Percentiles rank a stretch among this genome's conserved stretches.
Conservation (phyloP, 768 basidiomycete species). For the Filobasidium wieringae region DNA sequence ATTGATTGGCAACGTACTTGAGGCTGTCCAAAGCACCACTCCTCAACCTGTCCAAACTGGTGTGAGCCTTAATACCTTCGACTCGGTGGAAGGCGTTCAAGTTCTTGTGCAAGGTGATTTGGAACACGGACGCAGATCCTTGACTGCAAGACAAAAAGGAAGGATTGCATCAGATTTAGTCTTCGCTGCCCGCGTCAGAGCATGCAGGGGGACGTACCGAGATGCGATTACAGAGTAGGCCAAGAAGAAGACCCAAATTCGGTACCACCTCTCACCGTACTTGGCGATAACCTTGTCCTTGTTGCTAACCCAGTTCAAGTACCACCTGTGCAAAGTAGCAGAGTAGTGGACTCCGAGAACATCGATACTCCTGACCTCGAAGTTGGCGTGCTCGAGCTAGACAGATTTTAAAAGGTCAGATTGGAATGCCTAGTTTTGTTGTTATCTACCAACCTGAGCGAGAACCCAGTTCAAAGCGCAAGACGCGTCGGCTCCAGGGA, state of each 20-base stretch:
- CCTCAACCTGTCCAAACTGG: neutral
- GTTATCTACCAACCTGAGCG: conserved; percentile 46
- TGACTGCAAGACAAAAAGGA: too few species aligned
- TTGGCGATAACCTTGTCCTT: conserved; percentile 74
- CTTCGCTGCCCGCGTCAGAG: too few species aligned
- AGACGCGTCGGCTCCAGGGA: conserved; percentile 95
- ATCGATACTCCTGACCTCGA: conserved; percentile 92
- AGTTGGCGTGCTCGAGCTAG: conserved; percentile 66
- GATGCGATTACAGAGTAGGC: conserved; percentile 79
- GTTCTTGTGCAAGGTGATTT: conserved; percentile 96
- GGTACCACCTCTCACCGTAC: conserved; percentile 88
- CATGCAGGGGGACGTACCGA: too few species aligned
- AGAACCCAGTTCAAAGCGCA: conserved; percentile 95
- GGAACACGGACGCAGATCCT: conserved; percentile 86
- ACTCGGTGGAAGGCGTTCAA: conserved; percentile 81
- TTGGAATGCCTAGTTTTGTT: neutral
- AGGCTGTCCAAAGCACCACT: neutral
- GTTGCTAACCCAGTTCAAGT: conserved; percentile 93
- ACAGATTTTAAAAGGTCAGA: conserved; percentile 1
- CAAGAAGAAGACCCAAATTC: conserved; percentile 94
- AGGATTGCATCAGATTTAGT: too few species aligned
- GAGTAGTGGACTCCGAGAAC: conserved; percentile 97
- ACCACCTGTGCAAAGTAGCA: conserved; percentile 70
- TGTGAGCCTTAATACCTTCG: neutral
- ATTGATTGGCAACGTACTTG: neutral